Evolutionary conservation across 257 asterid genomes (phyloP), one percentile per base, ranked within the genome.

Genomic region (Coffea eugenioides): DNA sequence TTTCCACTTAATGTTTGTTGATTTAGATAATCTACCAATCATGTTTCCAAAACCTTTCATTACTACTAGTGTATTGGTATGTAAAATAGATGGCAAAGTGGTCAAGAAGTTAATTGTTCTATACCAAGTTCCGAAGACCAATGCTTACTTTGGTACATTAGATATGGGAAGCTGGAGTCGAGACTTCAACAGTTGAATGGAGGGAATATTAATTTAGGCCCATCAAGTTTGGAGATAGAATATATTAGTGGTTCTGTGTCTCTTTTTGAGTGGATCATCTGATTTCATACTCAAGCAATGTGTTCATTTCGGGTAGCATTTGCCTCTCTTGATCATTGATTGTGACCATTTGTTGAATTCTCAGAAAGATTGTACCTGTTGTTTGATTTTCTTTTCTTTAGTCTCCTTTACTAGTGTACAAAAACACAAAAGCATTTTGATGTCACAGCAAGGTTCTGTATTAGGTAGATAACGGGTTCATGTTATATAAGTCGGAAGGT

Each of bases 191-290:
- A 49, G 14, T 71, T 62, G 76, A 51, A 23, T 46, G 36, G 11
- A 48, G 51, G 6, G 8, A 43, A 20, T 45, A 39, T 43, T 66
- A 14, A 6, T 23, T 61, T 61, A 6, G 9, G 8, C 31, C 8
- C 5, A 4, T 31, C 4, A 7, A 11, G 39, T 64, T 64, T n/a
- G 25, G 0, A 23, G 31, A n/a, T 62, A 62, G 10, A 23, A 62
- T 21, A 10, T 62, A 11, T 52, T 73, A 4, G 39, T 52, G 39
- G 16, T 73, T 52, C 13, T 39, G 62, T 62, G 39, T 54, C 36
- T 74, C 54, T 27, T 61, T 72, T 72, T 43, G 65, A 74, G 52
- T n/a, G n/a, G 68, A 8, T 72, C 64, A 72, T 72, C 25, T 65
- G 69, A 10, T 73, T 48, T 73, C 48, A 34, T 52, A 61, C n/a